These are phyloP conservation scores for Aspergillus nanangensis DNA, from an alignment of 495 filamentous ascomycete species.

Conservation along the genomic window DNA sequence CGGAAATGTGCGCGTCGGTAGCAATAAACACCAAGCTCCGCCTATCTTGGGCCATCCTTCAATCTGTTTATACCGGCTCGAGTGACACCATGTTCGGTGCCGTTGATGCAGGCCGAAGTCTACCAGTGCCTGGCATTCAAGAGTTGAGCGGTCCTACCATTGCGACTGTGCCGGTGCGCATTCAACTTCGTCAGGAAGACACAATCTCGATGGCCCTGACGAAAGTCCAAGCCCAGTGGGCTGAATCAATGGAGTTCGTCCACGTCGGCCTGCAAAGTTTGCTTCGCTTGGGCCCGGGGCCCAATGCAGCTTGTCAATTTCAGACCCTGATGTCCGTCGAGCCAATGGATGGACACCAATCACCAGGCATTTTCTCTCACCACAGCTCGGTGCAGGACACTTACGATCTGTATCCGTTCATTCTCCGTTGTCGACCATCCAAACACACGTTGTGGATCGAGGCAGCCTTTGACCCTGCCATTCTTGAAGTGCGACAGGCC, in stretches of 20 bases:
- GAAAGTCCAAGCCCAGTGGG: conserved; percentile 24
- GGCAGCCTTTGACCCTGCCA: not conserved
- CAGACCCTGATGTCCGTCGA: conserved; percentile 27
- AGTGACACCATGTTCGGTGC: conserved; percentile 4
- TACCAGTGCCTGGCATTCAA: conserved; percentile 5
- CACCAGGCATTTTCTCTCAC: conserved; percentile 5
- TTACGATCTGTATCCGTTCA: conserved; percentile 18
- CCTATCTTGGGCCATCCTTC: conserved; percentile 4
- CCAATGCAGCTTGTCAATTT: conserved; percentile 30
- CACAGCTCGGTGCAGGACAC: conserved; percentile 11
- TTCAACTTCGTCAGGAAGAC: not conserved
- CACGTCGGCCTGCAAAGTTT: conserved; percentile 43
- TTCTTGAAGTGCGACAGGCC: not conserved
- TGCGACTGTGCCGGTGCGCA: conserved; percentile 1
- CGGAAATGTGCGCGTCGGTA: too few species aligned
- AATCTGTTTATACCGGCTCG: conserved; percentile 2
- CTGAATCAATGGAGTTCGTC: conserved; percentile 26
- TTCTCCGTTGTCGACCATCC: conserved; percentile 35
- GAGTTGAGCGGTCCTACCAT: conserved; percentile 3
- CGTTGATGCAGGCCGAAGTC: conserved; percentile 2
- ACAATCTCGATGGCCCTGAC: not conserved
- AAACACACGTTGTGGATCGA: conserved; percentile 1
- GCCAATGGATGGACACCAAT: conserved; percentile 19
- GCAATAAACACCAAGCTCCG: conserved; percentile 8
- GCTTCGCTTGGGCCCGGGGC: conserved; percentile 20